Conservation (phyloP, 257 asterid species). For the Salvia hispanica region DNA sequence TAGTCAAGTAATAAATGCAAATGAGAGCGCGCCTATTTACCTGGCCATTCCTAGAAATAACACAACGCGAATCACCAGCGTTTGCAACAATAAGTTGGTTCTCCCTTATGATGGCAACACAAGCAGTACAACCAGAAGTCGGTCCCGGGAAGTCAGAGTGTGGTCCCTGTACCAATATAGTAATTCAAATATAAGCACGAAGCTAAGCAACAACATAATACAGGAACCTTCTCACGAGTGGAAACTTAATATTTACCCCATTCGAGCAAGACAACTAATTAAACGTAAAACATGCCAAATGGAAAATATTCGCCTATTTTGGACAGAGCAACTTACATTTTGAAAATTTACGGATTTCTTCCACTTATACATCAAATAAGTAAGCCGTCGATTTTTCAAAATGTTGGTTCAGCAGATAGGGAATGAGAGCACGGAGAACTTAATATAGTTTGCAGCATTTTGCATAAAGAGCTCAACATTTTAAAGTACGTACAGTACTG, state of each 20-base stretch:
- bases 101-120: slow-evolving; percentile 81
- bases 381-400: slow-evolving; percentile 2
- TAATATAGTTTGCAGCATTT: slow-evolving; percentile 8
- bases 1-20: slow-evolving; percentile 12
- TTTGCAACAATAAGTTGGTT: slow-evolving; percentile 87
- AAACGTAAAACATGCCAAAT: background rate
- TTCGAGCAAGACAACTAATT: background rate
- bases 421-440: slow-evolving; percentile 7
- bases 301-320: background rate
- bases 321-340: slow-evolving; percentile 3
- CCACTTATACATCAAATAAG: slow-evolving; percentile 8
- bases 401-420: slow-evolving; percentile 6
- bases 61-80: slow-evolving; percentile 99
- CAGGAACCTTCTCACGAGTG: background rate
- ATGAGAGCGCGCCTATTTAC: slow-evolving; percentile 39
- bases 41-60: slow-evolving; percentile 97
- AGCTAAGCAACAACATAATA: slow-evolving; percentile 19
- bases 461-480: background rate
- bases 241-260: background rate
- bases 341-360: background rate
- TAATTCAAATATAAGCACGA: slow-evolving; percentile 17
- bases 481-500: background rate
- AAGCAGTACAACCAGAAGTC: slow-evolving; percentile 93
- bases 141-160: slow-evolving; percentile 98
- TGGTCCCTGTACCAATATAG: slow-evolving; percentile 73